A percentile compares a stretch with the other conserved stretches of the same genome.
Conservation (phyloP, 2,329 filamentous ascomycete species). For the Neofusicoccum kwambonambiense region DNA sequence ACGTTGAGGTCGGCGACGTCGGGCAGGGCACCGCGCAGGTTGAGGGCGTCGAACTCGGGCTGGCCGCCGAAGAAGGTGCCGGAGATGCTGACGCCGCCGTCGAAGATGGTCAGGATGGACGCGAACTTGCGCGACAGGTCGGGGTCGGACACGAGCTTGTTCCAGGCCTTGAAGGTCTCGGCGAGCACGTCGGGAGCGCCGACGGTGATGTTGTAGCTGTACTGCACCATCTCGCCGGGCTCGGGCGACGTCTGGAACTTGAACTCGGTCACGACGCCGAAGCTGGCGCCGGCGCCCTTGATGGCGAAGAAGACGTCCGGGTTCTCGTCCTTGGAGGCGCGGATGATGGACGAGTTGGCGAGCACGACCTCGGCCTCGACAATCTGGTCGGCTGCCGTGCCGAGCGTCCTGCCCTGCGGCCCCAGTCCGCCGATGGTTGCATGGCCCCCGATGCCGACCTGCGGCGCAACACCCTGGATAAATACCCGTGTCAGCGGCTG, state of each 20-base stretch:
- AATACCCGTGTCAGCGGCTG: neutral
- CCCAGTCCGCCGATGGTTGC: constrained; percentile 38
- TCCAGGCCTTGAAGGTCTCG: constrained; percentile 36
- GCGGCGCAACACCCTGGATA: constrained; percentile 28
- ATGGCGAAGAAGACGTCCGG: constrained; percentile 44
- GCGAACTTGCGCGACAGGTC: constrained; percentile 34
- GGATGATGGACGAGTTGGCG: constrained; percentile 39
- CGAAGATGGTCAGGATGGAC: constrained; percentile 32
- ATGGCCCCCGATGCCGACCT: constrained; percentile 38
- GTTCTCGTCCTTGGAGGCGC: constrained; percentile 37
- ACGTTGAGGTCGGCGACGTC: constrained; percentile 23
- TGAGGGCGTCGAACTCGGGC: constrained; percentile 33
- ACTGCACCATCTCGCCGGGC: constrained; percentile 32
- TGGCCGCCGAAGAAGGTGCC: constrained; percentile 36
- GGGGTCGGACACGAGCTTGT: constrained; percentile 33
- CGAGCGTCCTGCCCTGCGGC: constrained; percentile 34
- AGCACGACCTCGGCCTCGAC: constrained; percentile 39
- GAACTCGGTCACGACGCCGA: constrained; percentile 44
- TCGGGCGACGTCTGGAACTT: constrained; percentile 37
- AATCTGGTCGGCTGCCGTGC: constrained; percentile 34
- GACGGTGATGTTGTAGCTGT: constrained; percentile 32
- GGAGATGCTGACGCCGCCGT: constrained; percentile 31
- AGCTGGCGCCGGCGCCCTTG: constrained; percentile 43
- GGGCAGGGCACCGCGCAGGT: constrained; percentile 31
- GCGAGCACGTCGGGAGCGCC: constrained; percentile 28